Percentiles rank a stretch among this genome's conserved stretches.
Conservation (phyloP, 1,284 basidiomycete genomes). For the Salmacisia buchloeana region DNA sequence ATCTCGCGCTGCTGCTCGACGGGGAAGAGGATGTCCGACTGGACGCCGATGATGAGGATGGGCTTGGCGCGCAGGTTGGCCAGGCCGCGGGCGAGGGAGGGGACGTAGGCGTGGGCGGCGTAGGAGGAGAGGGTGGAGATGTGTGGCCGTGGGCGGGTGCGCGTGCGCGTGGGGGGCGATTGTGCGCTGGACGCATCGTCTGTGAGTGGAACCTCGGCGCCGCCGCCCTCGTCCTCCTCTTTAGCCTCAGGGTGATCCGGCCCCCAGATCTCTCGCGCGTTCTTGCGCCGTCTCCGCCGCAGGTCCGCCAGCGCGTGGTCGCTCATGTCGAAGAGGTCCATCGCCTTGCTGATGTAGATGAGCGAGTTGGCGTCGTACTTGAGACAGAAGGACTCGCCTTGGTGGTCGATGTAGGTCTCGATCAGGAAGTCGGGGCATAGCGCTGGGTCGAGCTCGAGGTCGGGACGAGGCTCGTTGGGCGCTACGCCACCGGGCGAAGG, state of each 20-base stretch:
- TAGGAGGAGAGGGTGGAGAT: slow-evolving; percentile 58
- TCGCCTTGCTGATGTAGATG: slow-evolving; percentile 91
- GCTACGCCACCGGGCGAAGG: neutral
- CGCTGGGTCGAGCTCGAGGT: slow-evolving; percentile 50
- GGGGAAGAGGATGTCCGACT: slow-evolving; percentile 93
- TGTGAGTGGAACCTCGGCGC: slow-evolving; percentile 4
- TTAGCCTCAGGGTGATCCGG: slow-evolving; percentile 6
- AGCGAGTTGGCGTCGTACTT: slow-evolving; percentile 99
- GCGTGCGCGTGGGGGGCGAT: neutral
- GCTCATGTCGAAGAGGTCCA: slow-evolving; percentile 98
- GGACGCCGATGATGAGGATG: slow-evolving; percentile 82
- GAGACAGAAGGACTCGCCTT: slow-evolving; percentile 78
- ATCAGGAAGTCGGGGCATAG: slow-evolving; percentile 96
- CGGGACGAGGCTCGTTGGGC: slow-evolving; percentile 2
- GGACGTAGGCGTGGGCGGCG: slow-evolving; percentile 63
- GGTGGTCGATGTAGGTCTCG: slow-evolving; percentile 97
- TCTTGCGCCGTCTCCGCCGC: slow-evolving; percentile 17
- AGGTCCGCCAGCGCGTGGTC: slow-evolving; percentile 68
- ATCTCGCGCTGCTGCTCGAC: slow-evolving; percentile 96
- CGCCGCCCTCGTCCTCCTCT: slow-evolving; percentile 14
- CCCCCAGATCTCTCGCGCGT: neutral
- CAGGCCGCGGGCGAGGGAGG: slow-evolving; percentile 77
- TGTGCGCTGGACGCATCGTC: neutral
- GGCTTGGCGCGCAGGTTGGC: slow-evolving; percentile 71
- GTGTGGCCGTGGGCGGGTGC: slow-evolving; percentile 52